Conservation (phyloP, 2,329 filamentous ascomycete species). For the Calcarisporium arbuscula region DNA sequence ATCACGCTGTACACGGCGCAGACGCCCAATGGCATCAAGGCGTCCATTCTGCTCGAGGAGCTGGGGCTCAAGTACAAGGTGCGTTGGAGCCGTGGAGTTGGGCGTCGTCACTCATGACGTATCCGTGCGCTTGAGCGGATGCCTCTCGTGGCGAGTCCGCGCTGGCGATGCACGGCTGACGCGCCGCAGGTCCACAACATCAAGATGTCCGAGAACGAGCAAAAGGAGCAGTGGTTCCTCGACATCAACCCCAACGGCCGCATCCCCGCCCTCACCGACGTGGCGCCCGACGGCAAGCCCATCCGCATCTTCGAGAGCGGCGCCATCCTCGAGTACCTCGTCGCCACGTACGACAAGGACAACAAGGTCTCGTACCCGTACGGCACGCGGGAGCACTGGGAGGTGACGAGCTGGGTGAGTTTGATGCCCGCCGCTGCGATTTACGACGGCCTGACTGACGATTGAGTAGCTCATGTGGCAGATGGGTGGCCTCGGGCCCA, state of each 20-base stretch:
- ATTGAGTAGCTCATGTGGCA: constrained; percentile 55
- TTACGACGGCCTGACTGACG: not conserved
- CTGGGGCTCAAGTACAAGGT: constrained; percentile 76
- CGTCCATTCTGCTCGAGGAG: constrained; percentile 81
- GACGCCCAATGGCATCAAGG: constrained; percentile 88
- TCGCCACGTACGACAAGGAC: constrained; percentile 73
- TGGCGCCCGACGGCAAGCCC: constrained; percentile 61
- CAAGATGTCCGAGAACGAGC: constrained; percentile 66
- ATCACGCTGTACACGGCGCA: constrained; percentile 77
- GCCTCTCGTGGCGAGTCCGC: too few relatives aligned
- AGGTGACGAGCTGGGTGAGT: constrained; percentile 69
- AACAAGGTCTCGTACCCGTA: constrained; percentile 75
- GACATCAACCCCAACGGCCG: constrained; percentile 90
- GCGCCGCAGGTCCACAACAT: constrained; percentile 50
- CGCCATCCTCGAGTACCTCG: constrained; percentile 77
- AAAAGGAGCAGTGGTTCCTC: constrained; percentile 83
- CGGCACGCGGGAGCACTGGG: constrained; percentile 68
- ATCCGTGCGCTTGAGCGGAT: too few relatives aligned
- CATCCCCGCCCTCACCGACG: constrained; percentile 82
- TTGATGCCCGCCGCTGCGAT: too few relatives aligned
- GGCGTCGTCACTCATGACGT: too few relatives aligned
- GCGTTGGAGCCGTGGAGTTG: too few relatives aligned
- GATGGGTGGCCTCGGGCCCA: constrained; percentile 74
- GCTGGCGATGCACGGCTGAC: too few relatives aligned
- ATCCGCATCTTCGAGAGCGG: constrained; percentile 80